Base-by-base conservation (phyloP, 139 green algal genomes). In the Klebsormidium nitens region DNA sequence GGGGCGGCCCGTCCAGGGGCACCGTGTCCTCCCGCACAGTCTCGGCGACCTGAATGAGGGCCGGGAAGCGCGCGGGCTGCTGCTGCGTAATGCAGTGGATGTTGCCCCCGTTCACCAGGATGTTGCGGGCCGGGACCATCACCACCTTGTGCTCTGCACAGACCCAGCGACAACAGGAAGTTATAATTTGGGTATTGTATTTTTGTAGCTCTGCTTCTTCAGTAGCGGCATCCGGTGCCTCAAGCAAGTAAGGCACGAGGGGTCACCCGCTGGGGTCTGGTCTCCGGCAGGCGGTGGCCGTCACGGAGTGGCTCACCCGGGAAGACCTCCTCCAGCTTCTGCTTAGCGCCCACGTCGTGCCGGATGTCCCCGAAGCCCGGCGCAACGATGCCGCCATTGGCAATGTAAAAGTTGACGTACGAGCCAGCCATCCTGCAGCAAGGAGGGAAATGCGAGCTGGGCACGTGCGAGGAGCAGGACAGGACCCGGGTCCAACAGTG, bases 371-470 rank as follows among this genome's bases (percentile, higher is more conserved):
- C 69, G 61, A 89, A 89, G 39, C 78, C 64, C 34, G 82, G 82
- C 23, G 85, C 59, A 2, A 91, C 78, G 3, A 81, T 81, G 31
- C 32, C 26, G 38, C 55, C 55, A 36, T 92, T 91, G 32, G 82
- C 82, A 35, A 82, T 69, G 74, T 89, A 91, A 74, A 92, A 89
- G 81, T 91, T 91, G 77, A 91, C 85, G 82, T 91, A 91, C n/a
- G 78, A 84, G 0, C 32, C 64, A 35, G 64, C 47, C 42, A 50
- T 50, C n/a, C n/a, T n/a, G n/a, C n/a, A n/a, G n/a, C n/a, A n/a
- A n/a, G n/a, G n/a, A n/a, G n/a, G n/a, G n/a, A n/a, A n/a, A n/a
- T n/a, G n/a, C n/a, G n/a, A 69, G 35, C 60, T 26, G 32, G 26
- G 28, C 60, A 3, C 44, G 34, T 55, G 60, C 60, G 23, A 23